Conservation (phyloP, 2,329 filamentous ascomycete species). For the Venturia carpophila region DNA sequence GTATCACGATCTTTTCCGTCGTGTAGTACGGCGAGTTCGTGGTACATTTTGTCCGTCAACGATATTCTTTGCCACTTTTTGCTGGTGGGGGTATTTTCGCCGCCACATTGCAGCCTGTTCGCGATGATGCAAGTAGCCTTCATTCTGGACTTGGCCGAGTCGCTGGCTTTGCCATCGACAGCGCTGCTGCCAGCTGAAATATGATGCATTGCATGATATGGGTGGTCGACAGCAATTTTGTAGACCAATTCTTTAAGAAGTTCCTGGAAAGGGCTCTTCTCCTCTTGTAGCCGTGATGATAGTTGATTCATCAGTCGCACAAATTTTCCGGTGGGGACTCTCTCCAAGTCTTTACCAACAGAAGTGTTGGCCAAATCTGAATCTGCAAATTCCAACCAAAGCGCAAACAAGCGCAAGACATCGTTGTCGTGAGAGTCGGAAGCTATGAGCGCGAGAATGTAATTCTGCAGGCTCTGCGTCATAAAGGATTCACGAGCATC, state of each 20-base stretch:
- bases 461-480: conserved; percentile 86
- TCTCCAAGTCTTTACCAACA: conserved; percentile 59
- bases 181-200: conserved; percentile 68
- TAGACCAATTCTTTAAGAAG: conserved; percentile 66
- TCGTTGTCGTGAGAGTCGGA: conserved; percentile 87
- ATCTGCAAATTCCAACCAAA: conserved; percentile 87
- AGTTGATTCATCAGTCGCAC: conserved; percentile 91
- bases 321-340: conserved; percentile 86
- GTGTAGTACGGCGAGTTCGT: conserved; percentile 56
- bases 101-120: conserved; percentile 37
- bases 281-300: conserved; percentile 78
- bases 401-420: conserved; percentile 79
- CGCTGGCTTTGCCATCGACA: conserved; percentile 59
- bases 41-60: conserved; percentile 60
- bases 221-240: conserved; percentile 84
- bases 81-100: conserved; percentile 36
- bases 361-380: conserved; percentile 68
- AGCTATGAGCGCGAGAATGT: conserved; percentile 72
- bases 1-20: conserved; percentile 44
- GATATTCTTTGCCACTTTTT: conserved; percentile 64
- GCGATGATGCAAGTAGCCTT: conserved; percentile 64
- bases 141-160: conserved; percentile 61
- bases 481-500: conserved; percentile 74
- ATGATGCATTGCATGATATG: conserved; percentile 95
- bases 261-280: conserved; percentile 62